A percentile compares a stretch with the other conserved stretches of the same genome.
phyloP scores from a whole-genome alignment of 1,139 yeast species.

The Scheffersomyces quercinus region DNA sequence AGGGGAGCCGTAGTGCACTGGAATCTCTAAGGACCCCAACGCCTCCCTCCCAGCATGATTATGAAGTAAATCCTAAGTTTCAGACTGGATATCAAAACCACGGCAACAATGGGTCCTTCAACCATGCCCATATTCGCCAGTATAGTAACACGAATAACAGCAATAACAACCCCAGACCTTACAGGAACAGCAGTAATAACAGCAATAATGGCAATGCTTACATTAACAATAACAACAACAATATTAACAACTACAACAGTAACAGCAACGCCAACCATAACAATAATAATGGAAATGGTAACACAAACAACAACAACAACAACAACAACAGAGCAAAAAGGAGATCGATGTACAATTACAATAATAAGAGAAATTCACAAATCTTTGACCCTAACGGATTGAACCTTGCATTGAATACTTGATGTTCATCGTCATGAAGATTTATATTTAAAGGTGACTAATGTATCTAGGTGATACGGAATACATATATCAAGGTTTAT shows the following conservation, averaged over 20 bases:
- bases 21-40: conserved; percentile 23
- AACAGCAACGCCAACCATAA: conserved; percentile 9
- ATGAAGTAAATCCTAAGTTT: conserved; percentile 13
- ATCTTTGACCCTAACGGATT: conserved; percentile 15
- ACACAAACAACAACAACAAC: conserved; percentile 10
- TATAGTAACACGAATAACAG: conserved; percentile 3
- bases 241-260: conserved; percentile 11
- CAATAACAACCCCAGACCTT: background rate
- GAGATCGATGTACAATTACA: conserved; percentile 18
- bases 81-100: conserved; percentile 4
- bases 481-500: no score
- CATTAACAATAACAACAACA: conserved; percentile 5
- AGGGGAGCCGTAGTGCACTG: background rate
- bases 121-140: conserved; percentile 2
- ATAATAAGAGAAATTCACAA: conserved; percentile 17
- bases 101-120: conserved; percentile 9
- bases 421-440: background rate
- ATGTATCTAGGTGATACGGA: no score
- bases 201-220: conserved; percentile 4
- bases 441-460: no score
- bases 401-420: conserved; percentile 14
- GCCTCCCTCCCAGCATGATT: conserved; percentile 21
- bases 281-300: conserved; percentile 9
- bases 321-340: conserved; percentile 20
- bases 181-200: background rate